Evolutionary conservation across 2,329 filamentous ascomycete species (phyloP), one percentile per base, ranked within the genome.

Genomic region (Furcasterigmium sp.): DNA sequence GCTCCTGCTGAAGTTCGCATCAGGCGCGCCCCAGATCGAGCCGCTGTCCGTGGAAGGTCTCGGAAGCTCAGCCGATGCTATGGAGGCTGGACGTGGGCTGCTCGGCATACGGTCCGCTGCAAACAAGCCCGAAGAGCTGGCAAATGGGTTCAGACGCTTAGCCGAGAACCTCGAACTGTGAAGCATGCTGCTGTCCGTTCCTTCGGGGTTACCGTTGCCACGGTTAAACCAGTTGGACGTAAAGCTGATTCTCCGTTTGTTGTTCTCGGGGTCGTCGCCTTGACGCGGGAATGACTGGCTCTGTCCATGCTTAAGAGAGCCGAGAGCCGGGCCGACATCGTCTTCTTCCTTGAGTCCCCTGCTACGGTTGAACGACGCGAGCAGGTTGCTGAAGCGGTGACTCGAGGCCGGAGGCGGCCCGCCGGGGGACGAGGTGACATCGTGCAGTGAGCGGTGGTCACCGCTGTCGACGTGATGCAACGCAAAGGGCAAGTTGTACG

Each of bases 31-130:
- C 64, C 85, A 88, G 47, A 90, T 87, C 19, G 84, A 85, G 38
- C 82, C 78, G 49, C 83, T 87, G 48, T 93, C 88, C 2, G 85
- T 86, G 1, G 87, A 91, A 6, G 87, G 88, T 38, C 87, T 76
- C 2, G 87, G 85, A 41, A 91, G 70, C 46, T 87, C 84, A 5
- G 74, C 75, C 0, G 84, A 87, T 13, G 80, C 78, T 46, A 85
- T 84, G 3, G 84, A 87, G 2, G 78, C 70, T 11, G 86, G 85
- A 15, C 85, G 72, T 2, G 86, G 83, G 58, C 75, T 73, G 58
- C 73, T 71, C 3, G 72, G 67, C 34, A 81, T 77, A 29, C 75
- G 68, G 15, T 82, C 78, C 18, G 77, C n/a, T n/a, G n/a, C 72
- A 38, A 72, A 68, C 9, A 70, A 58, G 21, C 64, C 65, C 29